Base-by-base conservation (phyloP, 371 early-diverging fungal species). In the Mucor saturninus region DNA sequence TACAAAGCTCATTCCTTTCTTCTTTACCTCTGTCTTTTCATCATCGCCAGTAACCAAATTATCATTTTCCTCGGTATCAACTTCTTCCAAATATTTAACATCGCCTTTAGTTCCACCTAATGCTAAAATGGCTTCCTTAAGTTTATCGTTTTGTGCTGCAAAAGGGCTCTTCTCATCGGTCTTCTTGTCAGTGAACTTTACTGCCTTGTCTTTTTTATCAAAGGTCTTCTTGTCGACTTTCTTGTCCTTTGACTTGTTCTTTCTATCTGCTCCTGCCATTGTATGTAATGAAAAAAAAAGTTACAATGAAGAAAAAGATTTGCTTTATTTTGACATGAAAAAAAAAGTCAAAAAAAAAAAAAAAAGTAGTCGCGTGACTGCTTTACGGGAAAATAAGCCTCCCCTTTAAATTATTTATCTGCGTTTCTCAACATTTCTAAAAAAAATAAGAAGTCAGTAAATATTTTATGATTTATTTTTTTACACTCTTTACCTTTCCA, bases 81-180 rank as follows among this genome's bases (percentile, higher is more conserved):
- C 50, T 39, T 62, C 43, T 46, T 78, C 71, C 48, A 78, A 56
- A 43, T 67, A 75, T 38, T 70, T 71, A 28, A 78, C 14, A 61
- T 78, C 78, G 37, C 73, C 75, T 38, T 73, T 70, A 15, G 78
- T 75, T 51, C 78, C 78, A 21, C 78, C 78, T n/a, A 78, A 65
- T 51, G 64, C 56, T 26, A 78, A 52, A 57, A 78, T 71, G 40
- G 73, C 65, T 43, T 78, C 65, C 29, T 56, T 59, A 39, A 75
- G 56, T 32, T 58, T 62, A 13, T 71, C 67, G 1, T 71, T 54
- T 51, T 62, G 45, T 13, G 30, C 28, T 30, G 52, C 31, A 13
- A 13, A 46, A 46, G 56, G 48, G 30, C 15, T 61, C 10, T 56
- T 46, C 30, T 54, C 55, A 21, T 46, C 46, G 3, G 1, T 14